phyloP scores from a whole-genome alignment of 306 rosid species.

The Carpinus fangiana region DNA sequence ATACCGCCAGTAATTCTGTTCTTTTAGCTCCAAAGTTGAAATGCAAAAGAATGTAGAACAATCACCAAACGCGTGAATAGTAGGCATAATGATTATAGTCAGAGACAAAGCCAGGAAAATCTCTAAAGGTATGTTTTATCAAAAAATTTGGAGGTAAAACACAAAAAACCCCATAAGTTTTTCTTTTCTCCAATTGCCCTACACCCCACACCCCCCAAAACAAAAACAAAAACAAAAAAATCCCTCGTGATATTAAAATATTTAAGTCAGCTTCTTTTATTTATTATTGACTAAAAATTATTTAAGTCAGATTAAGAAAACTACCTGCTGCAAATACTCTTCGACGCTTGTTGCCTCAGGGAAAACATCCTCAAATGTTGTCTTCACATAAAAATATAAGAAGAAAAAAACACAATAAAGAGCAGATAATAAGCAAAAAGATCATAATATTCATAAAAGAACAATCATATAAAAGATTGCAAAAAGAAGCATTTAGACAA shows the following conservation, averaged over 20 bases:
- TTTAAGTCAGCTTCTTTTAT: background rate
- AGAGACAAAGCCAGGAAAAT: too few relatives aligned
- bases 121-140: too few relatives aligned
- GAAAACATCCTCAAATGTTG: slow-evolving; percentile 97
- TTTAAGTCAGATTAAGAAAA: slow-evolving; percentile 18
- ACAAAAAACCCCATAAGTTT: too few relatives aligned
- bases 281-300: background rate
- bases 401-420: slow-evolving; percentile 5
- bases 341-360: slow-evolving; percentile 96
- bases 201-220: too few relatives aligned
- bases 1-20: background rate
- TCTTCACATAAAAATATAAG: slow-evolving; percentile 43
- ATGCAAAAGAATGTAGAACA: background rate
- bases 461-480: background rate
- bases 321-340: slow-evolving; percentile 97
- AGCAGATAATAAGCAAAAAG: slow-evolving; percentile 36
- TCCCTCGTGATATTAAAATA: slow-evolving; percentile 1
- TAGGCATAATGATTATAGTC: too few relatives aligned
- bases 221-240: background rate
- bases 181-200: too few relatives aligned
- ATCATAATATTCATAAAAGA: background rate
- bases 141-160: too few relatives aligned
- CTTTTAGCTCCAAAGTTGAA: background rate
- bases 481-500: background rate
- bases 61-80: background rate